Evolutionary conservation across 148 eudicot genomes (phyloP), one percentile per base, ranked within the genome.

Genomic region (Arctostaphylos glauca): DNA sequence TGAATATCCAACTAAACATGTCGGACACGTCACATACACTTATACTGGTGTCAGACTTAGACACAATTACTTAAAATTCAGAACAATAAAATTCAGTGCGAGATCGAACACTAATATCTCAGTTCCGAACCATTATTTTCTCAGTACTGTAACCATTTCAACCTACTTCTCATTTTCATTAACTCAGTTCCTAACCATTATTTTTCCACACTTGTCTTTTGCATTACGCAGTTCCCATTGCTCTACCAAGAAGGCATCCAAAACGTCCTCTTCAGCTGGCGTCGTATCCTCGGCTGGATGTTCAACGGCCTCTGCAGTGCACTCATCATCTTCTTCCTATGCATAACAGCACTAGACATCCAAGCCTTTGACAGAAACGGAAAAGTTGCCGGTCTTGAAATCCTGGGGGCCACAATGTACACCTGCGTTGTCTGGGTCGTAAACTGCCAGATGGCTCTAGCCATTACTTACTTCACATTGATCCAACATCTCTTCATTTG

Each of bases 231-330:
- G 98, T 95, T 95, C 83, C 97, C 98, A 41, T 60, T 95, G 44
- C 91, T 95, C 10, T 95, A 95, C 89, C 98, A 95, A 95, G 98
- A 95, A 92, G 98, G 98, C 44, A 90, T 92, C 14, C 98, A 95
- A 74, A 89, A 93, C 58, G 89, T 91, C 59, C 96, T 95, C 76
- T 95, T 93, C 91, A 93, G 92, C 83, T 95, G 98, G 98, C 82
- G 89, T 3, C 87, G 97, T 9, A 92, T 95, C 77, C 84, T 93
- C 19, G 89, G 94, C 81, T 95, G 98, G 98, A 93, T 93, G 93
- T 81, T 95, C 74, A 92, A 92, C 3, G 98, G 98, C 12, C 87
- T 92, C 43, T 81, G 80, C 88, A 87, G 87, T 16, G 96, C 92
- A 25, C 67, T 89, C 83, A 91, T 93, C 18, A 87, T 89, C 83